Evolutionary conservation across 73 alveolate genomes (phyloP).

Genomic region (Symbiodinium natans): DNA sequence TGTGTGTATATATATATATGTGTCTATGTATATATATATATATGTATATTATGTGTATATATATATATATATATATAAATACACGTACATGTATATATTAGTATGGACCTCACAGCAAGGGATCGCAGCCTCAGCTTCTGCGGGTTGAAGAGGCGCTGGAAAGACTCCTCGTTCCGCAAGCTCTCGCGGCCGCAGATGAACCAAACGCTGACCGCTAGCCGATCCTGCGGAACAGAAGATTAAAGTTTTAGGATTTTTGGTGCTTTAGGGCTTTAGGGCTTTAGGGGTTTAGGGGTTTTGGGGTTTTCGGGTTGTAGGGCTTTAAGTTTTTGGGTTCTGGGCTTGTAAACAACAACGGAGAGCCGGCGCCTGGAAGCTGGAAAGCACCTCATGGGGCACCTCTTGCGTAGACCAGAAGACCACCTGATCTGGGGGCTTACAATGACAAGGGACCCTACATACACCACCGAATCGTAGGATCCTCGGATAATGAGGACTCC

Average conservation of each 20-base stretch:
- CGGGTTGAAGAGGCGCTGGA: constrained; percentile 83
- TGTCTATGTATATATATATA: too few relatives aligned
- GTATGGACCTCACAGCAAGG: too few relatives aligned
- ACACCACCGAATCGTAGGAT: too few relatives aligned
- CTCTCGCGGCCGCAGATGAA: constrained; percentile 46
- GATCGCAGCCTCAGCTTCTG: constrained; percentile 63
- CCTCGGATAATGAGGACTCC: too few relatives aligned
- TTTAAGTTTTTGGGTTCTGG: too few relatives aligned
- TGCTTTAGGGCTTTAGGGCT: neutral
- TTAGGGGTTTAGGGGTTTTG: too few relatives aligned
- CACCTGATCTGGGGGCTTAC: neutral
- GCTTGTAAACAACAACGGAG: neutral
- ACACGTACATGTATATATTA: too few relatives aligned
- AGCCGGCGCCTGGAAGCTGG: constrained; percentile 64
- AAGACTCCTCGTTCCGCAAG: constrained; percentile 66
- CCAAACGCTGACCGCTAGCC: constrained; percentile 86
- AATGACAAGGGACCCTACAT: too few relatives aligned
- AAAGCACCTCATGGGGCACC: constrained; percentile 79
- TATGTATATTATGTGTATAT: too few relatives aligned
- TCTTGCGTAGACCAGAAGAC: constrained; percentile 85
- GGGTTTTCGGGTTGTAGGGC: too few relatives aligned
- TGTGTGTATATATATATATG: too few relatives aligned
- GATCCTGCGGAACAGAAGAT: constrained; percentile 30
- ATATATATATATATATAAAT: too few relatives aligned
- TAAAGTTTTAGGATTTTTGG: neutral